Percentiles rank a stretch among this genome's conserved stretches.
Evolutionary conservation across 148 eudicot genomes (phyloP).

Genomic region (Cornus florida): DNA sequence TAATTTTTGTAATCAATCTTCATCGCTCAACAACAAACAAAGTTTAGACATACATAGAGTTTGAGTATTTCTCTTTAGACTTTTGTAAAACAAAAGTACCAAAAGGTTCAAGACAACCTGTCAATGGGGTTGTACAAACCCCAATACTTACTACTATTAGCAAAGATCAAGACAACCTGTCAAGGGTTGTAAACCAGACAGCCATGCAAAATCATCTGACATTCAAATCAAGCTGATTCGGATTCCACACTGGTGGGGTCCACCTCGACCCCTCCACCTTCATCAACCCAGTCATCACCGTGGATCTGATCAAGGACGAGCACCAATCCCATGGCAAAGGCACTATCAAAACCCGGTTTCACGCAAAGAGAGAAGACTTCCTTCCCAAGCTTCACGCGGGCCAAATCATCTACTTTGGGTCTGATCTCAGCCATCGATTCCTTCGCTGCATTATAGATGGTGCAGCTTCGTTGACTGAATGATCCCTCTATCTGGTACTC

Average conservation of each 20-base stretch:
- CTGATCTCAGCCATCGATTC: slow-evolving; percentile 61
- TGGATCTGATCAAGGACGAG: slow-evolving; percentile 65
- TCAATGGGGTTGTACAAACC: too few species aligned
- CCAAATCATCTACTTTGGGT: slow-evolving; percentile 57
- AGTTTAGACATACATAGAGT: too few species aligned
- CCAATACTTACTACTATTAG: too few species aligned
- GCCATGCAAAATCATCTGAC: too few species aligned
- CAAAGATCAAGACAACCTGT: too few species aligned
- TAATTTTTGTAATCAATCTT: too few species aligned
- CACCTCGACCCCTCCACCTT: slow-evolving; percentile 26
- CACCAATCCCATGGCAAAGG: slow-evolving; percentile 76
- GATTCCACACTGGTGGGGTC: slow-evolving; percentile 14
- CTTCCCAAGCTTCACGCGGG: slow-evolving; percentile 55
- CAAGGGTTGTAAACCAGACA: too few species aligned
- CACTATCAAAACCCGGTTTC: slow-evolving; percentile 67
- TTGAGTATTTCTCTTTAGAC: too few species aligned
- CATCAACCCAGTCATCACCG: slow-evolving; percentile 19
- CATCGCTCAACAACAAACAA: too few species aligned
- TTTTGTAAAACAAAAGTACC: too few species aligned
- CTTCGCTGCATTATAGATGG: slow-evolving; percentile 40
- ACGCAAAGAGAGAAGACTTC: slow-evolving; percentile 52
- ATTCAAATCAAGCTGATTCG: not conserved
- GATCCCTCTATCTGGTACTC: slow-evolving; percentile 74
- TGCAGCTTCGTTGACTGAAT: slow-evolving; percentile 50
- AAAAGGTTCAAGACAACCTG: too few species aligned